Evolutionary conservation across 768 basidiomycete genomes (phyloP).

Genomic region (Boletales sp.): DNA sequence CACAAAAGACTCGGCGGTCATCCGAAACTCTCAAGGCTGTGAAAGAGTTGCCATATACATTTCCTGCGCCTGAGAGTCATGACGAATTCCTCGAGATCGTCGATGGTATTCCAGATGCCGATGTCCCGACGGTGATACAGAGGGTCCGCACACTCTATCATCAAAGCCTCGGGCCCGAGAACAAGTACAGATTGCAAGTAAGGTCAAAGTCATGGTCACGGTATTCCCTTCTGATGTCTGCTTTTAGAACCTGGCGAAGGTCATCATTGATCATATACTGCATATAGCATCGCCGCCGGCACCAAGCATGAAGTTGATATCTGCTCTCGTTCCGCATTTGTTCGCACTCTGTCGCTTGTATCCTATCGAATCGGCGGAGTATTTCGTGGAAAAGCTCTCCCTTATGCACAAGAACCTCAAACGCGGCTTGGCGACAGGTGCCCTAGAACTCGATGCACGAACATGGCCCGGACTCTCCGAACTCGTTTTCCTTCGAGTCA

Average conservation of each 20-base stretch:
- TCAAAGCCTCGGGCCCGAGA: conserved; percentile 86
- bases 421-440: conserved; percentile 71
- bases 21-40: conserved; percentile 26
- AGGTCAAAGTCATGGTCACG: conserved; percentile 13
- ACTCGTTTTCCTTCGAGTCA: conserved; percentile 72
- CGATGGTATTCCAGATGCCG: conserved; percentile 62
- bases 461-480: conserved; percentile 91
- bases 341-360: conserved; percentile 75
- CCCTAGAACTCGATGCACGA: conserved; percentile 55
- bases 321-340: conserved; percentile 72
- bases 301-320: conserved; percentile 58
- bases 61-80: conserved; percentile 82
- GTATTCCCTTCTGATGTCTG: not conserved
- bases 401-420: conserved; percentile 94
- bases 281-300: conserved; percentile 63
- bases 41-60: conserved; percentile 86
- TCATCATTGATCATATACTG: conserved; percentile 87
- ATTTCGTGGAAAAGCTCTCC: conserved; percentile 76
- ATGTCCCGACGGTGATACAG: conserved; percentile 78
- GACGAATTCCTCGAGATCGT: conserved; percentile 88
- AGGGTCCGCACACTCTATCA: conserved; percentile 90
- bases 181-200: conserved; percentile 91
- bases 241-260: conserved; percentile 60
- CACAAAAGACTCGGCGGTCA: conserved; percentile 32
- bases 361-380: conserved; percentile 73